A percentile compares a stretch with the other conserved stretches of the same genome.
These are phyloP conservation scores for Violaceomyces palustris DNA, from an alignment of 1,284 basidiomycete genomes.

Conservation along the genomic window DNA sequence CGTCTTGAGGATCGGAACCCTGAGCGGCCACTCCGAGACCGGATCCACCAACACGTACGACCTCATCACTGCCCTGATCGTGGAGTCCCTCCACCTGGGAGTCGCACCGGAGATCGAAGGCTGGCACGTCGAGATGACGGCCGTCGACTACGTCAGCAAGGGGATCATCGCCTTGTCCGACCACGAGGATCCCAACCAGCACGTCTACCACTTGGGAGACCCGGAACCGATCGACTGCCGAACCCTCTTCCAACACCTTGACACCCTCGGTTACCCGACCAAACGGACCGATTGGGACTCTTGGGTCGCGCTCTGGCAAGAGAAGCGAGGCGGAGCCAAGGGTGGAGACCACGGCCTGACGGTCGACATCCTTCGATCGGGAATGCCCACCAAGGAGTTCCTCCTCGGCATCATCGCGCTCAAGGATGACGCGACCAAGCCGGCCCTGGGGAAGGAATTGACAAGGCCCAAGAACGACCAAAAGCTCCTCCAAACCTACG, in stretches of 20 bases:
- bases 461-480: slow-evolving; percentile 42
- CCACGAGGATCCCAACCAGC: slow-evolving; percentile 34
- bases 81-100: slow-evolving; percentile 49
- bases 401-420: slow-evolving; percentile 39
- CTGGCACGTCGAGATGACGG: slow-evolving; percentile 51
- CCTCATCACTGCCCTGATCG: slow-evolving; percentile 47
- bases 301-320: slow-evolving; percentile 47
- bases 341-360: slow-evolving; percentile 38
- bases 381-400: slow-evolving; percentile 44
- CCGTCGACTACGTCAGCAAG: slow-evolving; percentile 47
- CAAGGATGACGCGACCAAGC: slow-evolving; percentile 44
- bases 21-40: slow-evolving; percentile 48
- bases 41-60: slow-evolving; percentile 51
- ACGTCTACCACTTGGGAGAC: slow-evolving; percentile 48
- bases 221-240: slow-evolving; percentile 38
- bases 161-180: slow-evolving; percentile 43
- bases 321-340: slow-evolving; percentile 28
- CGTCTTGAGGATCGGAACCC: slow-evolving; percentile 50
- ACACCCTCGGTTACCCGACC: slow-evolving; percentile 43
- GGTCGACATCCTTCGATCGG: slow-evolving; percentile 43
- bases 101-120: slow-evolving; percentile 41
- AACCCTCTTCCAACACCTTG: slow-evolving; percentile 39
- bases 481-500: slow-evolving; percentile 42
- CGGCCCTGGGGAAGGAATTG: slow-evolving; percentile 18
- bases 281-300: slow-evolving; percentile 37